Evolutionary conservation across 2,329 filamentous ascomycete species (phyloP).

Genomic region (Akanthomyces muscarius): DNA sequence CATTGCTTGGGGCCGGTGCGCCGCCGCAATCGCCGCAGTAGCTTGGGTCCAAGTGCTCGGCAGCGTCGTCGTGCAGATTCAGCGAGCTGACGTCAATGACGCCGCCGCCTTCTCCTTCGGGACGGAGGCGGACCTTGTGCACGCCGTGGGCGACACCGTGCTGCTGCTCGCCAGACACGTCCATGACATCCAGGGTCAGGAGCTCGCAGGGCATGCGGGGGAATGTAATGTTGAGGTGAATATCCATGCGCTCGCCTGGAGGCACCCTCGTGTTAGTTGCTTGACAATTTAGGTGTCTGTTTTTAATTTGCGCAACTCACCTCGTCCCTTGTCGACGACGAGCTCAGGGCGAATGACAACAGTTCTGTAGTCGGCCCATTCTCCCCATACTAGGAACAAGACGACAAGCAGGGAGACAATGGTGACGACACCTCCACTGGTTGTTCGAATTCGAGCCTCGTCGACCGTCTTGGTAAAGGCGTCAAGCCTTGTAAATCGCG

Average conservation of each 20-base stretch:
- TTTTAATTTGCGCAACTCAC: slow-evolving; percentile 41
- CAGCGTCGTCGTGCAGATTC: slow-evolving; percentile 61
- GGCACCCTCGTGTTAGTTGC: slow-evolving; percentile 23
- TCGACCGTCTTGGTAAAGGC: slow-evolving; percentile 99
- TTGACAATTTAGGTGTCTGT: neutral
- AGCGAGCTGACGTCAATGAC: slow-evolving; percentile 69
- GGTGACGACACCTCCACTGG: slow-evolving; percentile 91
- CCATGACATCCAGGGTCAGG: slow-evolving; percentile 96
- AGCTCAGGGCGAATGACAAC: slow-evolving; percentile 86
- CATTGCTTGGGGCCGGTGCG: slow-evolving; percentile 66
- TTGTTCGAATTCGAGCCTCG: slow-evolving; percentile 93
- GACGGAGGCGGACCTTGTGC: slow-evolving; percentile 78
- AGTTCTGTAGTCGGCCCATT: slow-evolving; percentile 91
- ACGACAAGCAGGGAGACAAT: slow-evolving; percentile 86
- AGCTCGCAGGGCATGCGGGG: slow-evolving; percentile 92
- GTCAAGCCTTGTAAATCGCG: slow-evolving; percentile 91
- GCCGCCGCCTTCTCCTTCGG: slow-evolving; percentile 68
- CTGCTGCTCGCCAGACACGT: slow-evolving; percentile 95
- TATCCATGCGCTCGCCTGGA: slow-evolving; percentile 96
- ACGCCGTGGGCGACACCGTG: slow-evolving; percentile 90
- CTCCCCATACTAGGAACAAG: slow-evolving; percentile 83
- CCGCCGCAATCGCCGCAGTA: slow-evolving; percentile 97
- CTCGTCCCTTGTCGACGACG: slow-evolving; percentile 93
- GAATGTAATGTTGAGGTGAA: slow-evolving; percentile 95
- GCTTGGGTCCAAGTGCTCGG: slow-evolving; percentile 76